These are phyloP conservation scores for Zanthoxylum bungeanum DNA, from an alignment of 345 rosid species.

Conservation along the genomic window DNA sequence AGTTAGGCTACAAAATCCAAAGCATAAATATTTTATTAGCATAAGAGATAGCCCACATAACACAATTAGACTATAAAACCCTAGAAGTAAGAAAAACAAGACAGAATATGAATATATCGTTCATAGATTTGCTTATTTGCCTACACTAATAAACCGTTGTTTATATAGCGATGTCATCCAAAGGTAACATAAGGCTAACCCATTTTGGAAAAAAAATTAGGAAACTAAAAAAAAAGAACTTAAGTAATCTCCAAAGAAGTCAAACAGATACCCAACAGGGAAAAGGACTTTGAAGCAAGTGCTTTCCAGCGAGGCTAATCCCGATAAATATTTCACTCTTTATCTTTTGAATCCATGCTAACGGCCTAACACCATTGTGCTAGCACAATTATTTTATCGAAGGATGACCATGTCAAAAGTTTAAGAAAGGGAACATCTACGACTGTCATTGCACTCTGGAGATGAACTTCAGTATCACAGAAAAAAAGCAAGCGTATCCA, in stretches of 20 bases:
- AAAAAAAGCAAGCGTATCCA: neutral
- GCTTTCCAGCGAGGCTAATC: neutral
- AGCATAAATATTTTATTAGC: slow-evolving; percentile 15
- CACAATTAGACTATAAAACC: neutral
- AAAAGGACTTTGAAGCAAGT: neutral
- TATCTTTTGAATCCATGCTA: neutral
- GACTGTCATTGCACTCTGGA: neutral
- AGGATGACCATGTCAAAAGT: neutral
- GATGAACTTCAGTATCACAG: neutral
- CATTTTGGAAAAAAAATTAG: neutral
- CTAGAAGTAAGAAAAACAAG: neutral
- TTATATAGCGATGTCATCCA: neutral
- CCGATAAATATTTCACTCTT: neutral
- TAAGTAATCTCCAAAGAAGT: neutral
- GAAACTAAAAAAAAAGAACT: neutral
- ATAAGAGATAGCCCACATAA: slow-evolving; percentile 4
- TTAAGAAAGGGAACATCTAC: neutral
- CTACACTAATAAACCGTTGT: neutral
- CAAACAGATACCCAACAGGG: neutral
- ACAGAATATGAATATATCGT: neutral
- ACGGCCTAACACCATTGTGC: neutral
- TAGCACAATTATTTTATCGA: neutral
- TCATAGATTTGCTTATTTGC: neutral
- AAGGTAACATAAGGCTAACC: neutral
- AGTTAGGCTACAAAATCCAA: slow-evolving; percentile 74